Conservation (phyloP, 345 rosid genomes). For the Punica granatum region DNA sequence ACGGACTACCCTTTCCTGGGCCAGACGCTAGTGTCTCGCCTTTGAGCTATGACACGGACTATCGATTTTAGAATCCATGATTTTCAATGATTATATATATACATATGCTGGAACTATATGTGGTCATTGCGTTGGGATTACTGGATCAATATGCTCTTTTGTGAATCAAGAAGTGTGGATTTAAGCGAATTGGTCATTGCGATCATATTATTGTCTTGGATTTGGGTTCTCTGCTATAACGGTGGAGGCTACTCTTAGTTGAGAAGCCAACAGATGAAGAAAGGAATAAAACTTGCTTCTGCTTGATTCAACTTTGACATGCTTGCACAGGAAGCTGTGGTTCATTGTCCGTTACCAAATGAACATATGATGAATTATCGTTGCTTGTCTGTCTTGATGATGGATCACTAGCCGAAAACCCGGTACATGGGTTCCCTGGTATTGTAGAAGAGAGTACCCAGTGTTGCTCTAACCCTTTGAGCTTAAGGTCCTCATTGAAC, state of each 20-base stretch:
- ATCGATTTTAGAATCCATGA: too few relatives aligned
- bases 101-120: not conserved
- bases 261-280: too few relatives aligned
- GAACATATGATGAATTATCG: not conserved
- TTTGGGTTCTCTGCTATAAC: too few relatives aligned
- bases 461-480: conserved; percentile 6
- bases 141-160: not conserved
- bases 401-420: not conserved
- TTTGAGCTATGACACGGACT: conserved; percentile 3
- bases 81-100: too few relatives aligned
- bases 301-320: not conserved
- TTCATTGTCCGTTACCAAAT: not conserved
- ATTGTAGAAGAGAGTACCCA: conserved; percentile 18
- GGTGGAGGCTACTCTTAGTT: too few relatives aligned
- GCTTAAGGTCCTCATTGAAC: conserved; percentile 19
- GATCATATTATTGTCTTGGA: too few relatives aligned
- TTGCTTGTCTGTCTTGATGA: not conserved
- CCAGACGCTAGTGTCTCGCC: not conserved
- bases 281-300: not conserved
- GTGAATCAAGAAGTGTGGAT: not conserved
- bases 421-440: conserved; percentile 19
- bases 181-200: too few relatives aligned
- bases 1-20: conserved; percentile 20
- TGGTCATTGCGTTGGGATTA: not conserved
- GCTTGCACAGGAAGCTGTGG: too few relatives aligned